Conservation (phyloP, 176 grass and related monocot genomes). For the Areca catechu region DNA sequence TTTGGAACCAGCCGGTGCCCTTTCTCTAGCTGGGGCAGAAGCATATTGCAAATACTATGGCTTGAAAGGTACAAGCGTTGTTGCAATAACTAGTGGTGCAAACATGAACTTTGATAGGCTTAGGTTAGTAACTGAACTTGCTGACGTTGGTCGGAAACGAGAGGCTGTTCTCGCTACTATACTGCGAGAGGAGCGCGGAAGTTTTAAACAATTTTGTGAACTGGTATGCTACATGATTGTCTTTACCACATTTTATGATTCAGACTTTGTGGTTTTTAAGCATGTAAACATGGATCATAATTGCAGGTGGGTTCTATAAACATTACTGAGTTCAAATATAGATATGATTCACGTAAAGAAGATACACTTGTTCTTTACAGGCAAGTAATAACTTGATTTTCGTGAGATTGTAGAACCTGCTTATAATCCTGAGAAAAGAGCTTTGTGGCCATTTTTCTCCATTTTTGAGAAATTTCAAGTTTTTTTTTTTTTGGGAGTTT, state of each 20-base stretch:
- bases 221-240: constrained; percentile 28
- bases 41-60: constrained; percentile 93
- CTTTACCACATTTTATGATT: background rate
- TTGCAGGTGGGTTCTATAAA: constrained; percentile 91
- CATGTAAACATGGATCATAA: no score
- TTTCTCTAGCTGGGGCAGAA: constrained; percentile 84
- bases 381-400: constrained; percentile 20
- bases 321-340: constrained; percentile 99
- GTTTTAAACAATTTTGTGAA: constrained; percentile 82
- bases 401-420: background rate
- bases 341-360: constrained; percentile 75
- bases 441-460: constrained; percentile 27
- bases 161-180: constrained; percentile 82
- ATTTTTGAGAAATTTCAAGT: background rate
- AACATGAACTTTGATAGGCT: constrained; percentile 99
- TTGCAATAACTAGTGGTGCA: constrained; percentile 89
- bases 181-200: constrained; percentile 74
- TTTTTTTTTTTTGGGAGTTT: no score
- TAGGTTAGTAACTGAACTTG: constrained; percentile 86
- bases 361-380: constrained; percentile 94
- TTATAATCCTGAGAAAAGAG: no score
- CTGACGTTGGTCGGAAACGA: constrained; percentile 50
- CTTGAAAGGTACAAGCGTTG: constrained; percentile 77
- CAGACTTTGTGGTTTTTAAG: no score
- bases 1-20: constrained; percentile 92